Base-by-base conservation (phyloP, 2,329 filamentous ascomycete species). In the Arthrobotrys pseudoclavata region DNA sequence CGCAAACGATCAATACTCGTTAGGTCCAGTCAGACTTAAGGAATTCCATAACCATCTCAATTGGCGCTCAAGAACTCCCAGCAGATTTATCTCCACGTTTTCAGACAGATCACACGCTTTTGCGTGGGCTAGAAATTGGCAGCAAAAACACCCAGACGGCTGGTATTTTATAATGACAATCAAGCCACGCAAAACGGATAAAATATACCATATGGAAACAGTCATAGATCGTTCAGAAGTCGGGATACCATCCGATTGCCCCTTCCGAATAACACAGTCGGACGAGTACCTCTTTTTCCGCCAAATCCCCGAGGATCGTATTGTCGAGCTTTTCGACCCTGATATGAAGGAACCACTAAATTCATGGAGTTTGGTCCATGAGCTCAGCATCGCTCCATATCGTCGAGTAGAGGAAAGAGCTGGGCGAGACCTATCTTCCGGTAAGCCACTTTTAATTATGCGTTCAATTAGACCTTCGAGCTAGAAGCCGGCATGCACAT, bases 241-340 rank as follows among this genome's bases (percentile, higher is more conserved):
- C 22, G 22, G 13, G 15, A 48, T 62, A 48, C 42, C 42, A 22
- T 18, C 4, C 22, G 22, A 48, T 29, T 31, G 37, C 15, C 37
- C 20, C 12, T 10, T 45, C 13, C 37, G 15, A 62, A 18, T 1
- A 20, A 47, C 57, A 31, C 57, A 29, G 7, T 4, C 53, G 13
- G 40, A 47, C 24, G 57, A 62, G 15, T 62, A 62, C 26, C 57
- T 62, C 57, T 62, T 47, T 48, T 62, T 62, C 40, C 22, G 24
- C 57, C 20, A 24, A 15, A 48, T 62, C 42, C 57, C 57, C 3
- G 20, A 48, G 18, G 42, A 48, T 48, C 20, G 37, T 26, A 62
- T 62, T 29, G 34, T 61, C 18, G 52, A 55, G 29, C 5, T 55
- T 55, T 55, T 55, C 52, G 52, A 55, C 52, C 52, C 52, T 12